Conservation (phyloP, 495 filamentous ascomycete species). For the Neurospora sp. region DNA sequence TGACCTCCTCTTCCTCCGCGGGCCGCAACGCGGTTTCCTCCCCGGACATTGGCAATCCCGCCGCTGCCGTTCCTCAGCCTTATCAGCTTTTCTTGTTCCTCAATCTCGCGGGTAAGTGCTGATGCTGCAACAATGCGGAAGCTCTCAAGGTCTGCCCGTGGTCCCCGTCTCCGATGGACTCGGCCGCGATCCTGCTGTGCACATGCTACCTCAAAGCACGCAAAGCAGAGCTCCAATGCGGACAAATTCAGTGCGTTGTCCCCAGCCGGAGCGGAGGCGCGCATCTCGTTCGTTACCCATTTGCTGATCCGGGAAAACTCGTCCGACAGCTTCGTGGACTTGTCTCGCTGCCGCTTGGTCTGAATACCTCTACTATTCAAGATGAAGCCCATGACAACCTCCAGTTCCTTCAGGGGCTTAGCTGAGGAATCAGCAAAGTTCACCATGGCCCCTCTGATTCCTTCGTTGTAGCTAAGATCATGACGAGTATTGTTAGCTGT, state of each 20-base stretch:
- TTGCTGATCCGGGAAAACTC: constrained; percentile 44
- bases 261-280: neutral
- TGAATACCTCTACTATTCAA: constrained; percentile 52
- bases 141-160: constrained; percentile 17
- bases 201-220: constrained; percentile 17
- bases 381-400: constrained; percentile 68
- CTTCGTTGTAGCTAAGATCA: constrained; percentile 52
- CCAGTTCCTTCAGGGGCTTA: constrained; percentile 54
- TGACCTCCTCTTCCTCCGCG: neutral
- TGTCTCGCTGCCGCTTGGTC: constrained; percentile 53
- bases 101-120: constrained; percentile 4
- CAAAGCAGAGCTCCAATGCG: constrained; percentile 30
- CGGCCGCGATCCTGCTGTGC: too few species aligned
- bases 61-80: neutral
- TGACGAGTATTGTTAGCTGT: neutral
- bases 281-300: constrained; percentile 35
- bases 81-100: neutral
- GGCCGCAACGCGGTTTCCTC: neutral
- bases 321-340: constrained; percentile 50
- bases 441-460: constrained; percentile 44
- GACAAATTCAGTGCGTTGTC: neutral
- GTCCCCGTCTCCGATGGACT: too few species aligned
- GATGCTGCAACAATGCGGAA: constrained; percentile 12
- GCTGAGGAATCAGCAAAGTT: constrained; percentile 47
- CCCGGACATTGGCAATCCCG: neutral